Evolutionary conservation across 2,329 filamentous ascomycete species (phyloP), one percentile per base, ranked within the genome.

Genomic region (Colletotrichum falcatum): DNA sequence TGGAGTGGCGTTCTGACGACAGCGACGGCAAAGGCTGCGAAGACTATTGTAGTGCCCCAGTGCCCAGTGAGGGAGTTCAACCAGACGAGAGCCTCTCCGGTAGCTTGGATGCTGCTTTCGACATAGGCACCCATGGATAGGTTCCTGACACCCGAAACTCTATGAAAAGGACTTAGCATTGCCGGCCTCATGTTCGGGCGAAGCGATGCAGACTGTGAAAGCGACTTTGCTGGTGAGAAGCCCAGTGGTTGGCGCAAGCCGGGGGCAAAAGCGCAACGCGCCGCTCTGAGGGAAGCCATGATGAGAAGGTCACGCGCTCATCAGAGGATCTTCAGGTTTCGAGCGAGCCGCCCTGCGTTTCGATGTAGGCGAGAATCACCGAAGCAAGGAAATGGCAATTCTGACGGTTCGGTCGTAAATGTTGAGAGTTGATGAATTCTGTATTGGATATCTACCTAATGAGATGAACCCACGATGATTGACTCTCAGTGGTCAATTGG

Each of bases 61-160:
- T 54, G 35, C 18, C 48, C 48, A n/a, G 48, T 33, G 16, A 54
- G 18, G 9, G 60, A 62, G 60, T 62, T 51, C 26, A 62, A 14
- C 60, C 46, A 62, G 35, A 62, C 23, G 18, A 62, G 33, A 78
- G 64, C n/a, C 66, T 72, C 72, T 66, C 67, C 58, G 35, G 42
- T 35, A 12, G 26, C 61, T 62, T 58, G 23, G 8, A 76, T 65
- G 8, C 74, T 26, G 35, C 26, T 42, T 30, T 62, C 49, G 48
- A 62, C 37, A 18, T 18, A 70, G 48, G 78, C 73, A 55, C 76
- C 74, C 65, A 82, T 72, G 61, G 82, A 81, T 66, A 84, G 48
- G 18, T 61, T 51, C 39, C 71, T 71, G 18, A 26, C 28, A 53
- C 54, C 54, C 2, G 14, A 18, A 5, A 14, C 39, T 16, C 18